These are phyloP conservation scores for Rhizopogon vinicolor DNA, from an alignment of 768 basidiomycete genomes.

Conservation along the genomic window DNA sequence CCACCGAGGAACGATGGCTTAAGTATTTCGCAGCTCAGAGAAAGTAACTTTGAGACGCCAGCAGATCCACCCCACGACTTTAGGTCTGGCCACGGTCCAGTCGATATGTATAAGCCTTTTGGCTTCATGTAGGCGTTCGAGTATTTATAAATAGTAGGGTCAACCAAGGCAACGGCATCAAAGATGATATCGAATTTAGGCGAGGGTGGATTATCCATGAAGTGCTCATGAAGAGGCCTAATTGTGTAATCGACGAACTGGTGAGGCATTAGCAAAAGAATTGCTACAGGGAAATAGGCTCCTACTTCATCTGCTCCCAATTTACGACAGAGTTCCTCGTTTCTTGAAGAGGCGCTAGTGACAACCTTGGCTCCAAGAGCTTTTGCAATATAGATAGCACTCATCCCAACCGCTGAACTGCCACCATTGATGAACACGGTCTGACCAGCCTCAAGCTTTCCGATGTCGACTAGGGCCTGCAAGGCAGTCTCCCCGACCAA, in stretches of 20 bases:
- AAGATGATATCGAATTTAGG: slow-evolving; percentile 54
- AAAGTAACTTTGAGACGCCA: slow-evolving; percentile 15
- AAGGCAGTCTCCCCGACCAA: slow-evolving; percentile 58
- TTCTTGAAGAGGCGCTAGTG: slow-evolving; percentile 56
- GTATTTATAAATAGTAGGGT: slow-evolving; percentile 44
- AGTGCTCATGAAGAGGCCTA: slow-evolving; percentile 41
- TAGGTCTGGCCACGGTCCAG: slow-evolving; percentile 40
- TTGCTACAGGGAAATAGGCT: not conserved
- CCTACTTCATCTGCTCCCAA: slow-evolving; percentile 66
- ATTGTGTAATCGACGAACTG: slow-evolving; percentile 63
- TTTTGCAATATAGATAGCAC: slow-evolving; percentile 72
- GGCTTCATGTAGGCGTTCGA: slow-evolving; percentile 49
- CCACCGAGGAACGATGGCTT: slow-evolving; percentile 54
- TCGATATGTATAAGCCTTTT: slow-evolving; percentile 48
- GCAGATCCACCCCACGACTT: slow-evolving; percentile 23
- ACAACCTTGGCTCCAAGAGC: slow-evolving; percentile 53
- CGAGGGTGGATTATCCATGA: slow-evolving; percentile 39
- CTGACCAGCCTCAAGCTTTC: slow-evolving; percentile 51
- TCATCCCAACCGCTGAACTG: slow-evolving; percentile 61
- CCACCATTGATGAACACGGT: slow-evolving; percentile 69
- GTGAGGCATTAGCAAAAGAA: not conserved
- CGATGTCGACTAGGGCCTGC: slow-evolving; percentile 44
- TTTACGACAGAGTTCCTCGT: slow-evolving; percentile 49
- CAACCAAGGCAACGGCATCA: slow-evolving; percentile 50
- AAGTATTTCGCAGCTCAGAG: slow-evolving; percentile 24